phyloP scores from a whole-genome alignment of 495 filamentous ascomycete species.

The Neurospora tetraspora region DNA sequence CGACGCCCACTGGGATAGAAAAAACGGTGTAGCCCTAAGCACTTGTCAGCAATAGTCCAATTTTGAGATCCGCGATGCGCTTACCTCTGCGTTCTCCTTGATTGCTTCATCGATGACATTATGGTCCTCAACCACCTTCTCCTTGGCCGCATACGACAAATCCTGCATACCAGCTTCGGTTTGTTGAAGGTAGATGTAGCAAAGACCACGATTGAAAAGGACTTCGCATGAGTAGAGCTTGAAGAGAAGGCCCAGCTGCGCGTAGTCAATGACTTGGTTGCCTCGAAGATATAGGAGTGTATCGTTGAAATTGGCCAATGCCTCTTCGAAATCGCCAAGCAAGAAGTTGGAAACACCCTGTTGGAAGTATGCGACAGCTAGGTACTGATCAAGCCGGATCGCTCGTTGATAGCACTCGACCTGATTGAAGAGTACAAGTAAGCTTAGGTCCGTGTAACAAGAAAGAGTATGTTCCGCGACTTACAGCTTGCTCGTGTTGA shows the following conservation, averaged over 20 bases:
- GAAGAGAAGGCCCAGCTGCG: conserved; percentile 91
- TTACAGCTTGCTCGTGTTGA: conserved; percentile 88
- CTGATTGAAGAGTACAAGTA: conserved; percentile 32
- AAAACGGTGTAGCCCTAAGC: conserved; percentile 92
- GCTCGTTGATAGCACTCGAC: conserved; percentile 92
- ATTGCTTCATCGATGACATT: conserved; percentile 98
- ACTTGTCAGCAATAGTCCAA: conserved; percentile 15
- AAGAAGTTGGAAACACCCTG: conserved; percentile 98
- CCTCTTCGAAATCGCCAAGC: conserved; percentile 94
- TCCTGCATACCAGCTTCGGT: conserved; percentile 85
- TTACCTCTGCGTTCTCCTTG: conserved; percentile 79
- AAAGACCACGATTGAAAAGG: conserved; percentile 93
- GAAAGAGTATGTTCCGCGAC: conserved; percentile 23
- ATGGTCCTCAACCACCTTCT: conserved; percentile 91
- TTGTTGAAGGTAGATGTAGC: conserved; percentile 94
- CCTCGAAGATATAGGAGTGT: conserved; percentile 89
- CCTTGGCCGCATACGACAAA: conserved; percentile 83
- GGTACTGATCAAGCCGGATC: conserved; percentile 80
- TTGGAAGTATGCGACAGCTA: conserved; percentile 97
- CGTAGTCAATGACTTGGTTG: conserved; percentile 96
- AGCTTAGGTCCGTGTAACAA: not conserved
- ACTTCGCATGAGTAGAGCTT: conserved; percentile 97
- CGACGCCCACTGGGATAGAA: conserved; percentile 90
- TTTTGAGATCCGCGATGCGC: conserved; percentile 6
- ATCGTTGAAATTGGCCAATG: conserved; percentile 97